A percentile compares a stretch with the other conserved stretches of the same genome.
Conservation (phyloP, 2,329 filamentous ascomycete species). For the Tympanopsis confertula region DNA sequence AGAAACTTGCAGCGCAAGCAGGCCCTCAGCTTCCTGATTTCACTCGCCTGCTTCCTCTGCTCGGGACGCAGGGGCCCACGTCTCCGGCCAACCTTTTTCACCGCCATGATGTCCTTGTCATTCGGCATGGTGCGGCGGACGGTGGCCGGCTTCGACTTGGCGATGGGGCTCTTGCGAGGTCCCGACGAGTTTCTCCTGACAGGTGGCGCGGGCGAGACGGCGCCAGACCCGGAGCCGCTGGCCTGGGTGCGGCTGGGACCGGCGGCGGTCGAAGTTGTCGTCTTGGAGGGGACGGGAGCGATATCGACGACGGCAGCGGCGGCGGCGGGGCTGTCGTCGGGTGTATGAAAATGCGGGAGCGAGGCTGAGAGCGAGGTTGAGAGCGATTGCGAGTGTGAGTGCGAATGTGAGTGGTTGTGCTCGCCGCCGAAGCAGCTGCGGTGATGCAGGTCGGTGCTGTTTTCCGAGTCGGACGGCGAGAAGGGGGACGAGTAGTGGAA, state of each 20-base stretch:
- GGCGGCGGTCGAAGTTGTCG: conserved; percentile 52
- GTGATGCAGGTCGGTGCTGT: conserved; percentile 51
- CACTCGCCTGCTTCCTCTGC: conserved; percentile 89
- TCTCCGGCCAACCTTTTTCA: conserved; percentile 88
- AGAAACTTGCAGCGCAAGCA: conserved; percentile 95
- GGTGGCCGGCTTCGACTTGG: conserved; percentile 75
- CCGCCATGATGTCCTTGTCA: conserved; percentile 66
- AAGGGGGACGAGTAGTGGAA: conserved; percentile 70
- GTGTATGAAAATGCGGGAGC: conserved; percentile 23
- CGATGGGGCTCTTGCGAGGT: conserved; percentile 62
- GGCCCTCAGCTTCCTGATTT: conserved; percentile 88
- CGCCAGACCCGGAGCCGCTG: conserved; percentile 45
- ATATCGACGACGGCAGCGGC: conserved; percentile 52
- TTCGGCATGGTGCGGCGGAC: conserved; percentile 66
- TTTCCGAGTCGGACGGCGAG: conserved; percentile 68
- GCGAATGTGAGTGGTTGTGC: conserved; percentile 24
- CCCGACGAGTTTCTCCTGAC: conserved; percentile 57
- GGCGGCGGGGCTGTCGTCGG: conserved; percentile 52
- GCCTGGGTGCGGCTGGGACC: conserved; percentile 47
- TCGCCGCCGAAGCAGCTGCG: conserved; percentile 52
- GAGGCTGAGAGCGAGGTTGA: conserved; percentile 9
- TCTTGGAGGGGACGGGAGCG: too few relatives aligned
- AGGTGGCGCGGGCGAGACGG: conserved; percentile 49
- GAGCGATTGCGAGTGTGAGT: too few relatives aligned
- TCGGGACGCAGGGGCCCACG: conserved; percentile 83